Percentiles rank a stretch among this genome's conserved stretches.
phyloP scores from a whole-genome alignment of 225 moss, liverwort and hornwort genomes.

The Takakia lepidozioides region DNA sequence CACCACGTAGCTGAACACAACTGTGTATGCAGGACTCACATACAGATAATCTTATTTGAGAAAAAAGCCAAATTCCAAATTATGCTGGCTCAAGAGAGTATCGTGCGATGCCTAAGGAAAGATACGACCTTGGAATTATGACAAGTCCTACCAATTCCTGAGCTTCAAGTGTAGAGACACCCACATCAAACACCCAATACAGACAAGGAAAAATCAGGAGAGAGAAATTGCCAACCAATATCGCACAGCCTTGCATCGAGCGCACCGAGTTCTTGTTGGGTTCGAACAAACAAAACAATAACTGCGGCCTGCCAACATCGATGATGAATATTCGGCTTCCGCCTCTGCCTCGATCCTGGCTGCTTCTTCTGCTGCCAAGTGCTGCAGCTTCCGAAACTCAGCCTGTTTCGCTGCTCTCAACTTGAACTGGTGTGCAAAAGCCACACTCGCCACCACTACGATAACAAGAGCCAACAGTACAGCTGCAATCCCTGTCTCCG shows the following conservation, averaged over 20 bases:
- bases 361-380: conserved; percentile 45
- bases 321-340: conserved; percentile 49
- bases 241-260: conserved; percentile 64
- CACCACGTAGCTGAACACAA: too few species aligned
- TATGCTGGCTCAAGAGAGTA: background rate
- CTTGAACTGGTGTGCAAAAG: conserved; percentile 23
- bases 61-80: background rate
- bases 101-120: background rate
- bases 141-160: background rate
- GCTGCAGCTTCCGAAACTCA: conserved; percentile 52
- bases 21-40: too few species aligned
- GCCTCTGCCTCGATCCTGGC: conserved; percentile 56
- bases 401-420: conserved; percentile 24
- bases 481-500: conserved; percentile 49
- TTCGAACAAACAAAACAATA: conserved; percentile 61
- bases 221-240: conserved; percentile 58
- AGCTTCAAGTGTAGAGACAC: background rate
- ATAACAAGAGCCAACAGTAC: conserved; percentile 30
- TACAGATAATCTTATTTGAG: background rate
- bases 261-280: conserved; percentile 55
- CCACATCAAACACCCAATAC: background rate
- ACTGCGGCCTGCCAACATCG: too few species aligned
- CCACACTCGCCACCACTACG: conserved; percentile 26
- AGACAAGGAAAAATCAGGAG: too few species aligned
- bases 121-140: background rate